Base-by-base conservation (phyloP, 176 grass and related monocot species). In the Pharus latifolius region DNA sequence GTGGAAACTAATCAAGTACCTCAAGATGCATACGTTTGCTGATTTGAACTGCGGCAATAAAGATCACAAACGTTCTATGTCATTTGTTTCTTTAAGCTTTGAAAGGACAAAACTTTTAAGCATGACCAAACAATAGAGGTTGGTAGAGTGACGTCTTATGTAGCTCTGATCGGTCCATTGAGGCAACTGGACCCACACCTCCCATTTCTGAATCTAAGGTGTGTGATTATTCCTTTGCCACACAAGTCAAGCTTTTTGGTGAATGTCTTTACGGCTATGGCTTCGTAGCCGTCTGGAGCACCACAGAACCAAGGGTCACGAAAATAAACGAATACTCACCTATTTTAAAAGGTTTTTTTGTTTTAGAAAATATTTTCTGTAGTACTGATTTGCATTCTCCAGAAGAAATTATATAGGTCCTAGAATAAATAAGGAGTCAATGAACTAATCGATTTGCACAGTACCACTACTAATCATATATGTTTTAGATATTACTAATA, bases 131-230 rank as follows among this genome's bases (percentile, higher is more conserved):
- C 30, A 76, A 86, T 56, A 55, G 56, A 64, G 49, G 71, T 81
- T 70, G 77, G 83, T 80, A 75, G 69, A 65, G 40, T 65, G 73
- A 34, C 65, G 22, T 62, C 69, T 67, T 22, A 68, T 73, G 29
- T 66, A 45, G 62, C 41, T 41, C 24, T n/a, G n/a, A n/a, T n/a
- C n/a, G n/a, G n/a, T 59, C 44, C 44, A 60, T 26, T 4, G 72
- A 51, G 33, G 18, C 71, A 60, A 75, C 45, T 34, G 42, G 49
- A 71, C 10, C 77, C 27, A 57, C 56, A 31, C 49, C 56, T 80
- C 75, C 38, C 31, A 49, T 70, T 65, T 80, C 30, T 10, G 56
- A 70, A 70, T 70, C 58, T 49, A 64, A 71, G 19, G 26, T 47
- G 25, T 51, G 57, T n/a, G 30, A 30, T 35, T n/a, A n/a, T 74